A percentile compares a stretch with the other conserved stretches of the same genome.
Conservation (phyloP, 2,329 filamentous ascomycete genomes). For the Septoria linicola region DNA sequence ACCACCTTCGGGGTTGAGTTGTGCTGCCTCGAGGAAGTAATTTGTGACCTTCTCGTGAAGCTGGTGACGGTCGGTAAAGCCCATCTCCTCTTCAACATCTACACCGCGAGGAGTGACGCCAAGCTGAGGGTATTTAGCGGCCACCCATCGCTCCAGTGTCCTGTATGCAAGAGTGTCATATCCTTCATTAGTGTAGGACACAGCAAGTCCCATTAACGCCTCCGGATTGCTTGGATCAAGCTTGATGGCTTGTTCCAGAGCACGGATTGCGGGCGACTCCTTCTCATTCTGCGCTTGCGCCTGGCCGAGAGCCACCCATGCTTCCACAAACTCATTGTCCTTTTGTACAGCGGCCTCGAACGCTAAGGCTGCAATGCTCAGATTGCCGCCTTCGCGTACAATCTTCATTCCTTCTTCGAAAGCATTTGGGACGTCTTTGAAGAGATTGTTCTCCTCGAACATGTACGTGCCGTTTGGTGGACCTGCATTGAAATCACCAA, state of each 20-base stretch:
- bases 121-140: slow-evolving; percentile 87
- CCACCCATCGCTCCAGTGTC: slow-evolving; percentile 93
- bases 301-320: slow-evolving; percentile 88
- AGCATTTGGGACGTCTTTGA: slow-evolving; percentile 74
- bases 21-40: slow-evolving; percentile 87
- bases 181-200: slow-evolving; percentile 97
- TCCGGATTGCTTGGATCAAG: slow-evolving; percentile 82
- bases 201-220: slow-evolving; percentile 90
- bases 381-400: slow-evolving; percentile 87
- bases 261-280: slow-evolving; percentile 91
- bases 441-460: slow-evolving; percentile 93
- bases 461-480: slow-evolving; percentile 73
- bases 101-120: slow-evolving; percentile 69
- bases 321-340: slow-evolving; percentile 80
- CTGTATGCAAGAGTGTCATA: slow-evolving; percentile 97
- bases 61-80: slow-evolving; percentile 87
- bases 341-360: slow-evolving; percentile 96
- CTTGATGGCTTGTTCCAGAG: slow-evolving; percentile 85
- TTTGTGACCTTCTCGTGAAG: slow-evolving; percentile 89
- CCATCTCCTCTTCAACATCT: slow-evolving; percentile 65
- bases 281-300: slow-evolving; percentile 99
- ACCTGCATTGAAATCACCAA: slow-evolving; percentile 39
- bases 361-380: slow-evolving; percentile 87
- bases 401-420: slow-evolving; percentile 93
- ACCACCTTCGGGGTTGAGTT: slow-evolving; percentile 84